These are phyloP conservation scores for Polytrichum formosum DNA, from an alignment of 225 moss, liverwort and hornwort genomes.

Conservation along the genomic window DNA sequence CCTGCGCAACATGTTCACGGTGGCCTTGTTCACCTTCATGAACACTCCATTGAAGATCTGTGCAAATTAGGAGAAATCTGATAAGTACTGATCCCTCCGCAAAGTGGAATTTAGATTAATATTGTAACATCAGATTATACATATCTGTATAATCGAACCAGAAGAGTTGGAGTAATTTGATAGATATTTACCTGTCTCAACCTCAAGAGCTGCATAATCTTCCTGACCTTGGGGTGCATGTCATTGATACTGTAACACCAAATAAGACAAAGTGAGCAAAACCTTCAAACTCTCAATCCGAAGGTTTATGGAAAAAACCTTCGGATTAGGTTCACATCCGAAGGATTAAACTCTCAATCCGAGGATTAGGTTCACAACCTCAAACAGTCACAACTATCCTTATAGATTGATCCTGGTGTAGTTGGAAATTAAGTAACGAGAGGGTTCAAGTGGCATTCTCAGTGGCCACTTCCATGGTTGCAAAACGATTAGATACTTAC, in stretches of 20 bases:
- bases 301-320: too few species aligned
- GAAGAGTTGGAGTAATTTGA: not conserved
- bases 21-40: constrained; percentile 96
- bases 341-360: too few species aligned
- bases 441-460: too few species aligned
- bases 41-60: constrained; percentile 88
- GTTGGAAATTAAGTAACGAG: too few species aligned
- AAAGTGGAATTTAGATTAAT: not conserved
- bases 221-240: constrained; percentile 81
- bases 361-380: too few species aligned
- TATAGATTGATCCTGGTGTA: too few species aligned
- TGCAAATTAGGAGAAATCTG: not conserved
- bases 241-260: constrained; percentile 56
- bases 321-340: too few species aligned
- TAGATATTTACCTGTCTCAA: constrained; percentile 37
- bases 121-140: too few species aligned
- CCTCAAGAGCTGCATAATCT: constrained; percentile 76
- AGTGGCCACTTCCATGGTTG: too few species aligned
- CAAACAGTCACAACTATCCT: too few species aligned
- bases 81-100: not conserved
- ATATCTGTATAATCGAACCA: not conserved
- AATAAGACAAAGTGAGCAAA: too few species aligned
- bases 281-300: too few species aligned
- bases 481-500: constrained; percentile 15
- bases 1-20: constrained; percentile 81